Percentiles rank a stretch among this genome's conserved stretches.
These are phyloP conservation scores for Fomitopsis betulina DNA, from an alignment of 1,284 basidiomycete genomes.

Conservation along the genomic window DNA sequence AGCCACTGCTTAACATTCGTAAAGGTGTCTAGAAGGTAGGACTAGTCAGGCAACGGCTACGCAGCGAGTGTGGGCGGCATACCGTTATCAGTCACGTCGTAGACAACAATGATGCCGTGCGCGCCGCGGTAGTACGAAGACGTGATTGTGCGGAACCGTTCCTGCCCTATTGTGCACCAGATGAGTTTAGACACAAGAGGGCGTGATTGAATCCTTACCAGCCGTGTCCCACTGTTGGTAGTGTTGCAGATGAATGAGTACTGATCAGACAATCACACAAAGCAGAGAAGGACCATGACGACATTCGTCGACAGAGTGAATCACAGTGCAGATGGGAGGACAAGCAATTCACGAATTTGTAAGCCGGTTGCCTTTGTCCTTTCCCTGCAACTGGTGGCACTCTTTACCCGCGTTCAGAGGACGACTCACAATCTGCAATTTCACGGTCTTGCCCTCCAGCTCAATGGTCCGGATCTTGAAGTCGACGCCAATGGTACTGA, in stretches of 20 bases:
- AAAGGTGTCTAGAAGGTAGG: slow-evolving; percentile 72
- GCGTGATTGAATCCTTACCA: slow-evolving; percentile 39
- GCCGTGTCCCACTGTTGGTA: slow-evolving; percentile 88
- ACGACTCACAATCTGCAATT: slow-evolving; percentile 93
- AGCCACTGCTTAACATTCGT: slow-evolving; percentile 99
- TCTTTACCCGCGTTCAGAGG: neutral
- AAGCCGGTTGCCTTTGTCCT: neutral
- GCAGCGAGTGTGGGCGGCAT: slow-evolving; percentile 15
- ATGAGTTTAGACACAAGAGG: neutral
- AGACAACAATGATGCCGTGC: slow-evolving; percentile 97
- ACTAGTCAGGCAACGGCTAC: neutral
- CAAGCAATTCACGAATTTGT: neutral
- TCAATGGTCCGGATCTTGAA: slow-evolving; percentile 99
- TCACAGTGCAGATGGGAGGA: neutral
- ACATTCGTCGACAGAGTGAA: neutral
- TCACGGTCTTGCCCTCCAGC: slow-evolving; percentile 99
- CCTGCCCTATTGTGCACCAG: slow-evolving; percentile 60
- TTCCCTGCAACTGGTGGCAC: neutral
- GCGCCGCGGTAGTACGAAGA: slow-evolving; percentile 97
- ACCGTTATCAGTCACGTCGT: slow-evolving; percentile 99
- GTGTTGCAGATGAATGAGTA: neutral
- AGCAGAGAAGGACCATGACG: neutral
- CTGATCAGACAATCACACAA: neutral
- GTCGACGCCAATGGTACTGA: slow-evolving; percentile 98
- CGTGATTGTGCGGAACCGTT: slow-evolving; percentile 96